Evolutionary conservation across 805 yeast genomes (phyloP).

Genomic region (Ogataea methylovora): DNA sequence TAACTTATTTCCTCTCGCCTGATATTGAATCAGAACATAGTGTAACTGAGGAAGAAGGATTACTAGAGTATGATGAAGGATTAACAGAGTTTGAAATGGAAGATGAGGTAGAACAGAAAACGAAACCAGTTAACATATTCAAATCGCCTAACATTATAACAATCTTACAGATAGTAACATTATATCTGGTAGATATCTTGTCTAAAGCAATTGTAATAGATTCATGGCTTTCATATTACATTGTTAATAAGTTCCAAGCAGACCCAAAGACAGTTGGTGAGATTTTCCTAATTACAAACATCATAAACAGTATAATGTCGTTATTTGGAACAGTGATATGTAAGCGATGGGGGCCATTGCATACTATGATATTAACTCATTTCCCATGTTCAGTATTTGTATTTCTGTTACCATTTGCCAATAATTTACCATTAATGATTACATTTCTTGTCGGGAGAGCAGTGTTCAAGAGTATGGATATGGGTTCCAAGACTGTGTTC

Average conservation of each 20-base stretch:
- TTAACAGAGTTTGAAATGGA: constrained; percentile 2
- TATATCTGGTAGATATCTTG: constrained; percentile 35
- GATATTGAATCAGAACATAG: neutral
- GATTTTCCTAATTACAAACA: constrained; percentile 31
- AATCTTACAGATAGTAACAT: constrained; percentile 25
- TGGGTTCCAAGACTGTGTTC: constrained; percentile 41
- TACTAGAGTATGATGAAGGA: neutral
- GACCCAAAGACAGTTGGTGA: constrained; percentile 30
- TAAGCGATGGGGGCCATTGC: constrained; percentile 35
- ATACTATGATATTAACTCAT: constrained; percentile 38
- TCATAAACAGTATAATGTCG: constrained; percentile 31
- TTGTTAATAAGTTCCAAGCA: constrained; percentile 28
- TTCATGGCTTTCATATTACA: constrained; percentile 39
- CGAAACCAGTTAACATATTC: too few relatives aligned
- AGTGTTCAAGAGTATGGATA: constrained; percentile 38
- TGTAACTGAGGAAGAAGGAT: too few relatives aligned
- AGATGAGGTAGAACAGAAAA: too few relatives aligned
- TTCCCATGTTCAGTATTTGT: constrained; percentile 34
- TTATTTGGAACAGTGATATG: constrained; percentile 35
- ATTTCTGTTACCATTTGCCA: constrained; percentile 31
- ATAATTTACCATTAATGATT: constrained; percentile 23
- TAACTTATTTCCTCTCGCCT: neutral
- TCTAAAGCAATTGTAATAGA: constrained; percentile 36
- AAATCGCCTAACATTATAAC: constrained; percentile 8
- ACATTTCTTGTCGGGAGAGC: constrained; percentile 28